Percentiles rank a stretch among this genome's conserved stretches.
These are phyloP conservation scores for Hericium coralloides DNA, from an alignment of 768 basidiomycete species.

Conservation along the genomic window DNA sequence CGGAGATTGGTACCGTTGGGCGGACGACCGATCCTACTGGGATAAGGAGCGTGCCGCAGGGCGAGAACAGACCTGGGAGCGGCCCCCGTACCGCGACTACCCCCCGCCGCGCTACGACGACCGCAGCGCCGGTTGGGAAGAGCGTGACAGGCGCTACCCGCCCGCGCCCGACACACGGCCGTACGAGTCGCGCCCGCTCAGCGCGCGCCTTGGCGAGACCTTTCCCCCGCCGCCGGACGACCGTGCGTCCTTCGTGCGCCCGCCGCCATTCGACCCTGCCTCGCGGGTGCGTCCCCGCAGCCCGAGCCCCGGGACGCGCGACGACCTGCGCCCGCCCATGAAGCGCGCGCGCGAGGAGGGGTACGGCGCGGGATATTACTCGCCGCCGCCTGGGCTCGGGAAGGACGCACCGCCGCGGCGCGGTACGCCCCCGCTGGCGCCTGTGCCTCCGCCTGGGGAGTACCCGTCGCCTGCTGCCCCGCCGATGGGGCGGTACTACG, in stretches of 20 bases:
- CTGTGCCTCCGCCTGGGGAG: background rate
- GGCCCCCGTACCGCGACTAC: background rate
- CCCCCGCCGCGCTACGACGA: background rate
- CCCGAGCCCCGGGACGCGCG: constrained; percentile 4
- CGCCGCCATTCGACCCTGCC: background rate
- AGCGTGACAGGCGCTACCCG: background rate
- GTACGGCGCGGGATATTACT: background rate
- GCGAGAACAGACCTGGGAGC: too few relatives aligned
- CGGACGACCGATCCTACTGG: background rate
- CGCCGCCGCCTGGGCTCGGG: background rate
- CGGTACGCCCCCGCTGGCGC: background rate
- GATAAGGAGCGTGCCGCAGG: background rate
- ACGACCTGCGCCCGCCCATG: constrained; percentile 7
- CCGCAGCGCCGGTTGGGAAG: background rate
- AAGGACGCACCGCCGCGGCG: background rate
- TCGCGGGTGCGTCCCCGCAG: constrained; percentile 12
- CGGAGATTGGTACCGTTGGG: background rate
- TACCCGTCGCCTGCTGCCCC: background rate
- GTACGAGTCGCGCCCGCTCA: constrained; percentile 5
- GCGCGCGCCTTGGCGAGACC: constrained; percentile 4
- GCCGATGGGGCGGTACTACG: background rate
- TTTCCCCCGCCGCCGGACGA: constrained; percentile 3
- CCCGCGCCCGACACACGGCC: background rate
- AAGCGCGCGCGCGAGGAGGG: constrained; percentile 12
- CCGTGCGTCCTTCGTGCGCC: background rate